phyloP scores from a whole-genome alignment of 2,329 filamentous ascomycete genomes.

The Fusarium sp. region DNA sequence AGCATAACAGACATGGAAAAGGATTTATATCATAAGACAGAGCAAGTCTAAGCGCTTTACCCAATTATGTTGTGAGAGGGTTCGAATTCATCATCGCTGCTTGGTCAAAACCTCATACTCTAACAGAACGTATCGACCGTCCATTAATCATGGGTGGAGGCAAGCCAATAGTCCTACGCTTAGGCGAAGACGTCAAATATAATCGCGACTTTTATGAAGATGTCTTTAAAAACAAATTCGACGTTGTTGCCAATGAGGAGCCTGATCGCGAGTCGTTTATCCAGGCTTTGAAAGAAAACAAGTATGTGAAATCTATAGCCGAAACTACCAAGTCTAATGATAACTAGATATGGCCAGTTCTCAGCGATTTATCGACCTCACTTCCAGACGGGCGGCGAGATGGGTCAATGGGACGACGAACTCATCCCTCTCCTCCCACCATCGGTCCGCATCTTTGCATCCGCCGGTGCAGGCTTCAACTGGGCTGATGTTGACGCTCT shows the following conservation, averaged over 20 bases:
- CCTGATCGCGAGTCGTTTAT: constrained; percentile 54
- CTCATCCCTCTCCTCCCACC: constrained; percentile 64
- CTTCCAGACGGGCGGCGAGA: constrained; percentile 71
- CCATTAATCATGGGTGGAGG: not conserved
- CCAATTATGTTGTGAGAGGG: accelerated
- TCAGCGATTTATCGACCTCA: constrained; percentile 65
- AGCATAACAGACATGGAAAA: not conserved
- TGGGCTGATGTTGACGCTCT: constrained; percentile 68
- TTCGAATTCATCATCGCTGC: not conserved
- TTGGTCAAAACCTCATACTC: not conserved
- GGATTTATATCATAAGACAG: not conserved
- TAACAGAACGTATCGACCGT: too few relatives aligned
- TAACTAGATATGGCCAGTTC: constrained; percentile 38
- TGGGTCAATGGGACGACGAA: constrained; percentile 70
- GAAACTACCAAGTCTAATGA: not conserved
- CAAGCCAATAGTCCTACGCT: constrained; percentile 33
- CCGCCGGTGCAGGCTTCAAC: constrained; percentile 71
- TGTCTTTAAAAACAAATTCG: constrained; percentile 53
- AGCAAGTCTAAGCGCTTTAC: not conserved
- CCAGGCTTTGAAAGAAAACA: constrained; percentile 52
- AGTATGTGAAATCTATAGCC: not conserved
- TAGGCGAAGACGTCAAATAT: constrained; percentile 61
- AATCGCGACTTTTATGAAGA: constrained; percentile 56
- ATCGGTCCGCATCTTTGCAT: constrained; percentile 67
- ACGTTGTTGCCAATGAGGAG: constrained; percentile 53